These are phyloP conservation scores for Colletotrichum orbiculare DNA, from an alignment of 2,329 filamentous ascomycete genomes.

Conservation along the genomic window DNA sequence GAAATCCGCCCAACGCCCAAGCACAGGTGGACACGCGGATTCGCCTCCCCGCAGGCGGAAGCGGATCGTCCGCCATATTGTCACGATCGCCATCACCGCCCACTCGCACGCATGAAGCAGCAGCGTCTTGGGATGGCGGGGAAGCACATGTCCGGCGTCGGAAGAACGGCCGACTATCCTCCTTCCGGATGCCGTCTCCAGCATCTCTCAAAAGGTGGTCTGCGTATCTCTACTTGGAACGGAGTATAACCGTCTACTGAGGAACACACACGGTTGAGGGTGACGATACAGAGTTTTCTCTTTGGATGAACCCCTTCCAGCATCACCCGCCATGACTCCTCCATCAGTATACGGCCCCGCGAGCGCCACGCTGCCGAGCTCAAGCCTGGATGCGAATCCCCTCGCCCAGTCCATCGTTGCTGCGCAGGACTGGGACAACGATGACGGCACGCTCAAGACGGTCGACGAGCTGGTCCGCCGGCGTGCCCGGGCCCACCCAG, in stretches of 20 bases:
- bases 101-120: neutral
- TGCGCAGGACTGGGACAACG: slow-evolving; percentile 14
- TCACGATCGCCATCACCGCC: slow-evolving; percentile 5
- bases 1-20: slow-evolving; percentile 13
- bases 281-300: slow-evolving; percentile 10
- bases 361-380: slow-evolving; percentile 26
- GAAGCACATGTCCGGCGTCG: slow-evolving; percentile 15
- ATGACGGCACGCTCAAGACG: slow-evolving; percentile 40
- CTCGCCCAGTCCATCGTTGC: neutral
- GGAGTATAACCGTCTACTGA: neutral
- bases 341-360: slow-evolving; percentile 36
- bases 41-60: slow-evolving; percentile 20
- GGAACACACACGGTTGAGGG: slow-evolving; percentile 10
- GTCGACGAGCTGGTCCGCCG: slow-evolving; percentile 42
- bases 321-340: slow-evolving; percentile 28
- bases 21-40: slow-evolving; percentile 20
- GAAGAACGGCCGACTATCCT: slow-evolving; percentile 9
- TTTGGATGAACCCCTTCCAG: slow-evolving; percentile 24
- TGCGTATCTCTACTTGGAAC: slow-evolving; percentile 6
- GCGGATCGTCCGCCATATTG: slow-evolving; percentile 3
- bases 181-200: slow-evolving; percentile 2
- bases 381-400: slow-evolving; percentile 20
- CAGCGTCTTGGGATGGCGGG: slow-evolving; percentile 10
- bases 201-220: slow-evolving; percentile 18
- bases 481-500: slow-evolving; percentile 43